Percentiles rank a stretch among this genome's conserved stretches.
phyloP scores from a whole-genome alignment of 2,329 filamentous ascomycete genomes.

The Seiridium cupressi region DNA sequence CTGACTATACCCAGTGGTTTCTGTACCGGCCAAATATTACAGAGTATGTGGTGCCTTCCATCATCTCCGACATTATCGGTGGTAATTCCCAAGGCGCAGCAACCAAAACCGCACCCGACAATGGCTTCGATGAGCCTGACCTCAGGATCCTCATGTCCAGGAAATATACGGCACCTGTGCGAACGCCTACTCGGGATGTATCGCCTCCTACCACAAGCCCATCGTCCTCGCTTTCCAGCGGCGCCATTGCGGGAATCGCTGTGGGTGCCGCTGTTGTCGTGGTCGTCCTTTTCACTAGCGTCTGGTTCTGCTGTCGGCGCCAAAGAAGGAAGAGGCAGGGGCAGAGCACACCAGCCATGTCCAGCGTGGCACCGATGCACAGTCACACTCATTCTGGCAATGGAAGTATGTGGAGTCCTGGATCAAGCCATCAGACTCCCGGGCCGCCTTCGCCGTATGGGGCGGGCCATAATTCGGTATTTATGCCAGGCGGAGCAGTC shows the following conservation, averaged over 20 bases:
- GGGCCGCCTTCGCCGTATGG: background rate
- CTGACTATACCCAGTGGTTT: slow-evolving; percentile 37
- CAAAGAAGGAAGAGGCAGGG: background rate
- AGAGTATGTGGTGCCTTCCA: slow-evolving; percentile 52
- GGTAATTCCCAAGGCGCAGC: slow-evolving; percentile 51
- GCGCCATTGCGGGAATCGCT: slow-evolving; percentile 33
- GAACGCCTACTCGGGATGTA: slow-evolving; percentile 49
- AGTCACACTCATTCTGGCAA: background rate
- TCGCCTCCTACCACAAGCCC: background rate
- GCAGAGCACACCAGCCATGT: background rate
- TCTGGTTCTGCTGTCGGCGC: slow-evolving; percentile 30
- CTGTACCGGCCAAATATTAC: slow-evolving; percentile 48
- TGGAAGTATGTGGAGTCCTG: background rate
- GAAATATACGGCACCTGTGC: slow-evolving; percentile 39
- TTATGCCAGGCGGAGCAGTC: background rate
- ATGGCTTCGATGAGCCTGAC: slow-evolving; percentile 50
- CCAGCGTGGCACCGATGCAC: background rate
- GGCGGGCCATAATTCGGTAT: background rate
- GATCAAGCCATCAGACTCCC: background rate
- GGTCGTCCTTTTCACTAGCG: slow-evolving; percentile 22
- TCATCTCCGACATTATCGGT: slow-evolving; percentile 48
- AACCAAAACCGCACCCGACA: slow-evolving; percentile 46
- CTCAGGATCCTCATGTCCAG: slow-evolving; percentile 53
- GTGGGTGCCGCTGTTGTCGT: slow-evolving; percentile 33
- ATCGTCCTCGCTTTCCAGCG: slow-evolving; percentile 26